phyloP scores from a whole-genome alignment of 805 yeast genomes.

The Wickerhamiella australiensis region DNA sequence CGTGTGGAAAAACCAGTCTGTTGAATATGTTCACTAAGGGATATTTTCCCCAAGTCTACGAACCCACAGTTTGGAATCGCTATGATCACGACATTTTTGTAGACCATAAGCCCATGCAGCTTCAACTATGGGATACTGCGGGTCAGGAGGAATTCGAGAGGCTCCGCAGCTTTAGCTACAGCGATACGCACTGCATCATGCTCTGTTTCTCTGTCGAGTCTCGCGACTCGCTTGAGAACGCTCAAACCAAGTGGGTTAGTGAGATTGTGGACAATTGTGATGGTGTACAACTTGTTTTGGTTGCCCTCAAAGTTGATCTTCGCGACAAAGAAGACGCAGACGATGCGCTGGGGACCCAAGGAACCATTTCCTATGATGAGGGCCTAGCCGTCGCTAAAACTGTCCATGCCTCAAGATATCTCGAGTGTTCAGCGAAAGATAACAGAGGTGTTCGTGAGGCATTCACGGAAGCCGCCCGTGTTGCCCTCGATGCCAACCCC shows the following conservation, averaged over 20 bases:
- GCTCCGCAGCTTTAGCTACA: slow-evolving; percentile 78
- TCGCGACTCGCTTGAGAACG: slow-evolving; percentile 86
- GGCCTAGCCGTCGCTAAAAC: slow-evolving; percentile 86
- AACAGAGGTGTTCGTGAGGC: slow-evolving; percentile 99
- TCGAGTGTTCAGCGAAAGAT: slow-evolving; percentile 93
- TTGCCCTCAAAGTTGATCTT: slow-evolving; percentile 88
- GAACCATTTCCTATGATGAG: slow-evolving; percentile 68
- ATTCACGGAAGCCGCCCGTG: slow-evolving; percentile 95
- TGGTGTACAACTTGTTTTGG: slow-evolving; percentile 85
- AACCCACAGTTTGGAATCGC: slow-evolving; percentile 95
- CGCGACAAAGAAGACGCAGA: slow-evolving; percentile 50
- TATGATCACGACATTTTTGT: slow-evolving; percentile 94
- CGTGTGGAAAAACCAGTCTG: slow-evolving; percentile 94
- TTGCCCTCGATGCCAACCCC: slow-evolving; percentile 82
- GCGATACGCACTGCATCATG: slow-evolving; percentile 95
- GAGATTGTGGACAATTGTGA: slow-evolving; percentile 96
- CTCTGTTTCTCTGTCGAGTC: slow-evolving; percentile 92
- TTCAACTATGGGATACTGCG: slow-evolving; percentile 96
- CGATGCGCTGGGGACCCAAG: slow-evolving; percentile 26
- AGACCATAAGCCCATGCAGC: slow-evolving; percentile 82
- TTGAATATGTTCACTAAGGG: slow-evolving; percentile 94
- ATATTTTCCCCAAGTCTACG: slow-evolving; percentile 95
- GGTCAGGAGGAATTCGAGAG: slow-evolving; percentile 98
- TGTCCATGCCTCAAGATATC: slow-evolving; percentile 85
- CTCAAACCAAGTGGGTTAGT: slow-evolving; percentile 91